Evolutionary conservation across 768 basidiomycete genomes (phyloP), one percentile per base, ranked within the genome.

Genomic region (Lactarius psammicola): DNA sequence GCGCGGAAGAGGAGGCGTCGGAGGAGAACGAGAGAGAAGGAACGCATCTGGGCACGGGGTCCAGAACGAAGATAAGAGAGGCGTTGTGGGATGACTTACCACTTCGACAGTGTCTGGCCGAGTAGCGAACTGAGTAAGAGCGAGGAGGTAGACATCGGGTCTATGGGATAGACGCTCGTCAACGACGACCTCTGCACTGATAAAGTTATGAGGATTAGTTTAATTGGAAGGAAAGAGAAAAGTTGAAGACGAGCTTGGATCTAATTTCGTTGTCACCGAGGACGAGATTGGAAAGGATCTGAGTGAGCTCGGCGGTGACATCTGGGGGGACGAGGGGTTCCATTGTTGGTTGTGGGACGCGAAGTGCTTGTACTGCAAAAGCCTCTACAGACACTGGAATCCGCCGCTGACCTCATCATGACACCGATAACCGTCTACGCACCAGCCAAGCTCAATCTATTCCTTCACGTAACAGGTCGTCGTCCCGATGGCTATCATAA

Each of bases 191-290:
- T 93, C 91, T 59, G 92, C 91, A 78, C 90, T 85, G 28, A 18
- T 54, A 44, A 68, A 36, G 40, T 44, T 26, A 62, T 60, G 42
- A 44, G 42, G 31, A 31, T 40, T 38, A 64, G 53, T 28, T 33
- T 36, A 31, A 5, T 57, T n/a, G 36, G 13, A 17, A 42, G 61
- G 55, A 67, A 46, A 38, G 55, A n/a, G 49, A 58, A 28, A 34
- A 30, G 44, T 42, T 58, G 63, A 10, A 63, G 26, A 65, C 74
- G 26, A 71, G 89, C 90, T 82, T 88, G 69, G 87, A 79, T 20
- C 91, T 85, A 59, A 94, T 90, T 62, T 87, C 85, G 76, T 94
- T 94, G 75, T 94, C 90, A 5, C 90, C 92, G 46, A 90, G 79
- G 4, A 93, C 88, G 23, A 93, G 85, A 76, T 94, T 93, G 13